Base-by-base conservation (phyloP, 371 early-diverging fungal species). In the Mortierella sp. region DNA sequence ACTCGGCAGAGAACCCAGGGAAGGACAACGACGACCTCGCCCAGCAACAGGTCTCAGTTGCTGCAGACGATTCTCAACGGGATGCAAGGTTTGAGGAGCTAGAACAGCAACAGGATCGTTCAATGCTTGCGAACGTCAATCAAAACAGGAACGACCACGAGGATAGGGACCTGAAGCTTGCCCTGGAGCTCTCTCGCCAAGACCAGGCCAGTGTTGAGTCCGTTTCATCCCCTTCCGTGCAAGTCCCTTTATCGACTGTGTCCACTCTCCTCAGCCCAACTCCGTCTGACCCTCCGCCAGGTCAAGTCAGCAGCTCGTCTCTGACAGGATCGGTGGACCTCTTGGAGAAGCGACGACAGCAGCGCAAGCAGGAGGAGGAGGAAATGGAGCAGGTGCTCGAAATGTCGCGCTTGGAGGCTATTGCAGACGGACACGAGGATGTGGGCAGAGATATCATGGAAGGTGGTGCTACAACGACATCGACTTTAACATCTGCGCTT, bases 331-430 rank as follows among this genome's bases (percentile, higher is more conserved):
- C 74, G 1, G 71, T 74, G 2, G 74, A 82, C 37, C 50, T 74
- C 6, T 64, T 64, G 64, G 72, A 67, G 39, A 77, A 50, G 66
- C 50, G 82, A 31, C 66, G 71, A 45, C 64, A 48, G 26, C 72
- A 77, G 22, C 64, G 44, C 14, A 68, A 68, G 45, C 50, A 70
- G 5, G 79, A 83, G 31, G 84, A 78, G 2, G 84, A 83, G 16
- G 79, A 83, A 7, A 75, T 83, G 79, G 63, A 74, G 11, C 68
- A 45, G n/a, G 76, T 74, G 5, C 55, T 83, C 37, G 84, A 83
- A 48, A 4, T 75, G n/a, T 83, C 84, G 13, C 48, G 66, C 16
- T 45, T 82, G 4, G 55, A 82, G 47, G 83, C 83, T 4, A 77
- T 82, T 43, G 76, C 79, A 1, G 76, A 83, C 40, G 79, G 84